Conservation (phyloP, 2,329 filamentous ascomycete species). For the Aspergillus luchuensis region DNA sequence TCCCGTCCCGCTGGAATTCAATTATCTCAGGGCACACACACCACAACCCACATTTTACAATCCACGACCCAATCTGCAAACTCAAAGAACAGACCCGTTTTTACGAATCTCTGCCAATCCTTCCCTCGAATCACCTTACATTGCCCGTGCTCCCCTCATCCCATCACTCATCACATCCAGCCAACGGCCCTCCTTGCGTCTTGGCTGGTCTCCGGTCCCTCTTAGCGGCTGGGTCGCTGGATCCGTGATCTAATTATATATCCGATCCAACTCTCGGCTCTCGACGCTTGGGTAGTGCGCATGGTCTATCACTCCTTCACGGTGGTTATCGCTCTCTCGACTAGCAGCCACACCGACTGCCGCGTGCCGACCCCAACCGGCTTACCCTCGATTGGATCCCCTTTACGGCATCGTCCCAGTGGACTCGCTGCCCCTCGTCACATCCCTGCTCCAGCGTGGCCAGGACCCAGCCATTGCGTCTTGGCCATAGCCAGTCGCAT, state of each 20-base stretch:
- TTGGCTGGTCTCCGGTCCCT: slow-evolving; percentile 14
- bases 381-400: slow-evolving; percentile 1
- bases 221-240: slow-evolving; percentile 12
- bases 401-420: background rate
- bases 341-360: slow-evolving; percentile 1
- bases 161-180: background rate
- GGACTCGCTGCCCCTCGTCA: background rate
- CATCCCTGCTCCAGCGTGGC: slow-evolving; percentile 15
- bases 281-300: slow-evolving; percentile 14
- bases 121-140: background rate
- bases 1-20: no score
- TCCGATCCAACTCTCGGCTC: slow-evolving; percentile 21
- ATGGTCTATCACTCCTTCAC: slow-evolving; percentile 16
- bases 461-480: slow-evolving; percentile 9
- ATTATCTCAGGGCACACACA: no score
- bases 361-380: slow-evolving; percentile 8
- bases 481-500: slow-evolving; percentile 10
- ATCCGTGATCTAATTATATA: slow-evolving; percentile 28
- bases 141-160: background rate
- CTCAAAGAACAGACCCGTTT: no score
- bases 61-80: no score
- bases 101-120: no score
- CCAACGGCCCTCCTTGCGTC: slow-evolving; percentile 11
- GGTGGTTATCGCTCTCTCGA: slow-evolving; percentile 5
- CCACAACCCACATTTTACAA: no score